phyloP scores from a whole-genome alignment of 139 green algal genomes.

The Zygnema circumcarinatum region DNA sequence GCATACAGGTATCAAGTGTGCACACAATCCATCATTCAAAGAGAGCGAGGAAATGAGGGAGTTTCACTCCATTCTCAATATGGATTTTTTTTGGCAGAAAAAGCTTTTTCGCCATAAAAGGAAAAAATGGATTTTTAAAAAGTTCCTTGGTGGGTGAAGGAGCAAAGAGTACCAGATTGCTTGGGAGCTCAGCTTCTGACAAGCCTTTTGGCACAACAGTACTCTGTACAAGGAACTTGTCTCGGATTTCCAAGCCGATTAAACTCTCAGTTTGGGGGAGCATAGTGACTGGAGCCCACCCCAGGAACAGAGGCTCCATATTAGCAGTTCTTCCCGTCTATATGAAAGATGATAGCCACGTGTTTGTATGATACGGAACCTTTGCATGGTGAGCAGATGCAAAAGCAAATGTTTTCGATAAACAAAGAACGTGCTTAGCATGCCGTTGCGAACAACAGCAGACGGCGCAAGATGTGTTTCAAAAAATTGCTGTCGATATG shows the following conservation, averaged over 20 bases:
- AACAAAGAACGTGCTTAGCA: not conserved
- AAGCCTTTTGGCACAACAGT: not conserved
- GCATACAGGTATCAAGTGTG: not conserved
- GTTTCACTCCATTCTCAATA: not conserved
- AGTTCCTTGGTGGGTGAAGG: too few relatives aligned
- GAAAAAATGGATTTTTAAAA: not conserved
- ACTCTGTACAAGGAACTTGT: not conserved
- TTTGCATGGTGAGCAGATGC: not conserved
- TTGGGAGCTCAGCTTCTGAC: not conserved
- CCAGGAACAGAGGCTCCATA: not conserved
- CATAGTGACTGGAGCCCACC: not conserved
- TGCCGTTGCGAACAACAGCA: not conserved
- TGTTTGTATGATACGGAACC: not conserved
- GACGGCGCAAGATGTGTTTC: not conserved
- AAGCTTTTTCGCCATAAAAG: not conserved
- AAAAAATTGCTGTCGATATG: not conserved
- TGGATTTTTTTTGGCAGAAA: not conserved
- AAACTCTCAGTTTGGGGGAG: not conserved
- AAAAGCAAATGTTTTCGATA: not conserved
- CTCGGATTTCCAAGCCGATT: not conserved
- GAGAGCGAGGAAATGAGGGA: not conserved
- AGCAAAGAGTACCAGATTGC: not conserved
- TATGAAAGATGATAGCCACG: not conserved
- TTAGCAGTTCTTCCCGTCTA: not conserved
- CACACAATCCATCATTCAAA: too few relatives aligned